Conservation (phyloP, 2,329 filamentous ascomycete genomes). For the Fragosphaeria purpurea region DNA sequence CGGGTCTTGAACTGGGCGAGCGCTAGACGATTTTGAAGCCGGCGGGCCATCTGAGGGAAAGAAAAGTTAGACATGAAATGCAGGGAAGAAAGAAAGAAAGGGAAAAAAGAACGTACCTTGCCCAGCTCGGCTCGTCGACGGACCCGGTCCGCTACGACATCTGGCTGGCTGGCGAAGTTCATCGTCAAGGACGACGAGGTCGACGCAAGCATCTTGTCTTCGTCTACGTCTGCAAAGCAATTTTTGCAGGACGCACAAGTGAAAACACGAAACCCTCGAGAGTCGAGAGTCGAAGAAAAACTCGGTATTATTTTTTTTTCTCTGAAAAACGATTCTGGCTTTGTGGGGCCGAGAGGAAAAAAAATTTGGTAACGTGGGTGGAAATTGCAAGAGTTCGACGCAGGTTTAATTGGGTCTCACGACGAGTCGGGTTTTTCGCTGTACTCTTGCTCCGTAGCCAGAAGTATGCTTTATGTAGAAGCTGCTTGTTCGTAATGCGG, state of each 20-base stretch:
- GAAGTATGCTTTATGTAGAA: not conserved
- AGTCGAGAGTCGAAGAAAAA: not conserved
- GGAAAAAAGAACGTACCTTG: conserved; percentile 45
- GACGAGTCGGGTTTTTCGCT: no score
- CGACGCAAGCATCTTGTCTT: conserved; percentile 8
- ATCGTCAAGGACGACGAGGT: conserved; percentile 17
- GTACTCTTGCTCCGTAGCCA: no score
- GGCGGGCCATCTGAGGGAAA: conserved; percentile 67
- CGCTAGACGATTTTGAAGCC: conserved; percentile 85
- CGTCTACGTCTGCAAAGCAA: not conserved
- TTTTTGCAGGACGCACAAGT: no score
- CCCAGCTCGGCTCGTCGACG: conserved; percentile 64
- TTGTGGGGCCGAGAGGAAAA: conserved; percentile 11
- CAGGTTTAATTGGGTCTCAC: conserved; percentile 19
- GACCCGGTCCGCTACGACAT: conserved; percentile 57
- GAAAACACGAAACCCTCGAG: no score
- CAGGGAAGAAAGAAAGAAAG: not conserved
- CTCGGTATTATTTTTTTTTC: not conserved
- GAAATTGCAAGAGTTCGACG: conserved; percentile 15
- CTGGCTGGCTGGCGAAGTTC: conserved; percentile 48
- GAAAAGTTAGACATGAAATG: conserved; percentile 3
- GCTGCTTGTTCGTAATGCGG: not conserved
- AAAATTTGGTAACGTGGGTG: conserved; percentile 17
- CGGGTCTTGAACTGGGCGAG: conserved; percentile 96
- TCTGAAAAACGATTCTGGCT: not conserved